phyloP scores from a whole-genome alignment of 495 filamentous ascomycete species.

The Lasiosphaeria miniovina region DNA sequence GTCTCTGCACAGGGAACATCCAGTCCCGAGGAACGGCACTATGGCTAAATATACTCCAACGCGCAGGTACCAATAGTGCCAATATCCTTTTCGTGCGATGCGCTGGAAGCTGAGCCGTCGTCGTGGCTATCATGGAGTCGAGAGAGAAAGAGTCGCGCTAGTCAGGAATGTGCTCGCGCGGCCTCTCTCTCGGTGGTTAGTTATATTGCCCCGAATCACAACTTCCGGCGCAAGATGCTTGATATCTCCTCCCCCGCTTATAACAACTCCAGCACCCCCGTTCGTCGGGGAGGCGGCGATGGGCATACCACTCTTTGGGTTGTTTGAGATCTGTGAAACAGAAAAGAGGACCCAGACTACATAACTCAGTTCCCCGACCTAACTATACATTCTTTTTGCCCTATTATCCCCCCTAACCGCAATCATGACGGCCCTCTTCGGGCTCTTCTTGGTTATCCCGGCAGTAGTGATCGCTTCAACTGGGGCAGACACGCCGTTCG shows the following conservation, averaged over 20 bases:
- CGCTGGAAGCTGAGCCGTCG: neutral
- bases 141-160: no score
- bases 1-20: neutral
- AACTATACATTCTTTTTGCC: neutral
- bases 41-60: constrained; percentile 10
- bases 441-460: constrained; percentile 7
- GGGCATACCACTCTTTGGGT: no score
- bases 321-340: no score
- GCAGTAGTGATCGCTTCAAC: constrained; percentile 6
- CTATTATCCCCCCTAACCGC: neutral
- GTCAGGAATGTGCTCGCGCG: no score
- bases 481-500: constrained; percentile 19
- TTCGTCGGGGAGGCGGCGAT: no score
- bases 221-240: no score
- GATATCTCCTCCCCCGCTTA: no score
- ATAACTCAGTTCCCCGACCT: neutral
- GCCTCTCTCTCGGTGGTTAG: no score
- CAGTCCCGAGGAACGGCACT: neutral
- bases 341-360: no score
- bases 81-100: neutral
- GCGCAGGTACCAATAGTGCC: neutral
- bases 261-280: no score
- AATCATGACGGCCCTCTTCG: neutral
- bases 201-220: no score
- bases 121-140: neutral